Evolutionary conservation across 140 eudicot species (phyloP), one percentile per base, ranked within the genome.

Genomic region (Senecio squalidus): DNA sequence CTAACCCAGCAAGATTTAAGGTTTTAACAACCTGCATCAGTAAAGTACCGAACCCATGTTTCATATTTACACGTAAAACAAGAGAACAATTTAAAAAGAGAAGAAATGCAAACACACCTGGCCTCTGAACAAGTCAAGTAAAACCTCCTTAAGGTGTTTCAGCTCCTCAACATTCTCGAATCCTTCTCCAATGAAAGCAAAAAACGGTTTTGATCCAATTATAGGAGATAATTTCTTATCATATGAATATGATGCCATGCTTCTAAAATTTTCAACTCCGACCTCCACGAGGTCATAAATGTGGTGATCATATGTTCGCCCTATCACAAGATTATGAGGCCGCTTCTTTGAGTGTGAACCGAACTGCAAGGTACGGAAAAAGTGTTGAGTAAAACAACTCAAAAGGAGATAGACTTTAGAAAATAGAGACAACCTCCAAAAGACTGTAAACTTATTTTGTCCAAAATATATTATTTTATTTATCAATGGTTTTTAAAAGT

Each of bases 311-410:
- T 92, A 92, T 17, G 69, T 66, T 57, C 96, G 70, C n/a, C 96
- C 98, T 47, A 92, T 71, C n/a, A 92, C 98, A 41, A 92, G 98
- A 71, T 92, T 92, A 64, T 92, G 80, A 0, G 98, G 98, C 28
- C 98, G 76, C 73, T 92, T 92, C 76, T 92, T 92, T 64, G 96
- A 76, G 81, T 87, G 89, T 67, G 96, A 87, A 58, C 95, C 98
- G 58, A 50, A 82, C 98, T 92, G 95, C 74, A 75, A 55, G 58
- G 14, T 47, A 21, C n/a, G n/a, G n/a, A 63, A 22, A 1, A 46
- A 38, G 13, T n/a, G 9, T 27, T 28, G 3, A n/a, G n/a, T n/a
- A n/a, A n/a, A n/a, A n/a, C n/a, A n/a, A n/a, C n/a, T n/a, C n/a
- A n/a, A n/a, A n/a, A n/a, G n/a, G n/a, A n/a, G n/a, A n/a, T n/a